These are phyloP conservation scores for Aspergillus brunneoviolaceus DNA, from an alignment of 2,329 filamentous ascomycete genomes.

Conservation along the genomic window DNA sequence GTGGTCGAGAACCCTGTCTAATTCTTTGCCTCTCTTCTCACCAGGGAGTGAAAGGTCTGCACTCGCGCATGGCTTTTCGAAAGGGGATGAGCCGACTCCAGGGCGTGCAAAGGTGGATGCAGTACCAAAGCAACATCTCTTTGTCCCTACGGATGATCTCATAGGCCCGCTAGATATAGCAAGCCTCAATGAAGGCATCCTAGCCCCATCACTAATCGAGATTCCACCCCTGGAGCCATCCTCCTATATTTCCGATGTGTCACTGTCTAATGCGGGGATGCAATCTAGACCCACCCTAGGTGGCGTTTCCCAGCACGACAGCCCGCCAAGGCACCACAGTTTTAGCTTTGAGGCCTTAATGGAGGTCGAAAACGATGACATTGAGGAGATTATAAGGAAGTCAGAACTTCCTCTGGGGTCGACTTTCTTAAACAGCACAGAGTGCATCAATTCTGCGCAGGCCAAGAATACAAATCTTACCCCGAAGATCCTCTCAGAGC, in stretches of 20 bases:
- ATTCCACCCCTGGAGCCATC: slow-evolving; percentile 14
- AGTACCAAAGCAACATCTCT: slow-evolving; percentile 9
- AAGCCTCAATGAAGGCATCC: slow-evolving; percentile 15
- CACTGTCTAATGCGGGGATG: slow-evolving; percentile 8
- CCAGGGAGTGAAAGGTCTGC: background rate
- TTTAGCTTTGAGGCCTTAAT: slow-evolving; percentile 35
- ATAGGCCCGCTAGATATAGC: slow-evolving; percentile 9
- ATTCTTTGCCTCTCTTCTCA: background rate
- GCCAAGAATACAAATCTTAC: slow-evolving; percentile 6
- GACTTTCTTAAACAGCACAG: slow-evolving; percentile 42
- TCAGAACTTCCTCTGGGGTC: slow-evolving; percentile 30
- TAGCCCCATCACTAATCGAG: slow-evolving; percentile 12
- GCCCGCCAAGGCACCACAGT: slow-evolving; percentile 12
- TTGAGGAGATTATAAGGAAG: slow-evolving; percentile 56
- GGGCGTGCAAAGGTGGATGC: slow-evolving; percentile 4
- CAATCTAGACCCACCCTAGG: slow-evolving; percentile 8
- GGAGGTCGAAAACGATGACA: slow-evolving; percentile 46
- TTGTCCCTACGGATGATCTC: slow-evolving; percentile 13
- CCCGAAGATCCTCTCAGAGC: slow-evolving; percentile 45
- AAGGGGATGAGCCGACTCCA: background rate
- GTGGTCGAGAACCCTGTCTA: background rate
- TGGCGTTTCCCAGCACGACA: slow-evolving; percentile 9
- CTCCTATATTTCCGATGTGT: slow-evolving; percentile 20
- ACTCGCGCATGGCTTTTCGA: slow-evolving; percentile 3
- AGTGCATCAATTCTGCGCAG: slow-evolving; percentile 37